These are phyloP conservation scores for Usnea hakonensis DNA, from an alignment of 495 filamentous ascomycete genomes.

Conservation along the genomic window DNA sequence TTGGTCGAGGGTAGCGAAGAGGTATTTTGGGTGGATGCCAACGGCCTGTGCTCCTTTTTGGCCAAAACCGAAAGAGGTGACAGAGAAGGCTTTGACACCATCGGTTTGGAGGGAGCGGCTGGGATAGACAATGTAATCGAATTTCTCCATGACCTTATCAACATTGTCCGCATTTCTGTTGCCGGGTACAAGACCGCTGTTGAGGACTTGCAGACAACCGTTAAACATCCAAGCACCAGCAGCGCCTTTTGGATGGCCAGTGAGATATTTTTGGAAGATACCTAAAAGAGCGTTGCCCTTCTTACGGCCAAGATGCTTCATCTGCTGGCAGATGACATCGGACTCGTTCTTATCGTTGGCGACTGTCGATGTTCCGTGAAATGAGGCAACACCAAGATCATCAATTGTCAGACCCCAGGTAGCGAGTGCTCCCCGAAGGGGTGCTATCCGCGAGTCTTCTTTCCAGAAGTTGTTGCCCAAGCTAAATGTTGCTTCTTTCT, in stretches of 20 bases:
- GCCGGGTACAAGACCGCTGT: conserved; percentile 86
- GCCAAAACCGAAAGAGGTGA: conserved; percentile 98
- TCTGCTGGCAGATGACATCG: conserved; percentile 92
- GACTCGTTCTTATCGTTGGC: conserved; percentile 99
- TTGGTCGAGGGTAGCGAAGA: conserved; percentile 89
- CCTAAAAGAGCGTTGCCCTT: conserved; percentile 95
- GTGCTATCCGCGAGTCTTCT: conserved; percentile 84
- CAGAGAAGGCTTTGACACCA: conserved; percentile 94
- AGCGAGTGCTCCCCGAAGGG: conserved; percentile 86
- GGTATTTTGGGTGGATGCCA: conserved; percentile 91
- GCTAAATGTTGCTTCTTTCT: conserved; percentile 82
- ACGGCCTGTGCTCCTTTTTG: conserved; percentile 98
- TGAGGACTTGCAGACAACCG: conserved; percentile 88
- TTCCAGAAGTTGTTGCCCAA: conserved; percentile 99
- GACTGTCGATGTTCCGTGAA: conserved; percentile 97
- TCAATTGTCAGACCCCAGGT: conserved; percentile 98
- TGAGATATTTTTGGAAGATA: conserved; percentile 99
- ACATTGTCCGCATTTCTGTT: conserved; percentile 99
- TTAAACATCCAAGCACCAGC: conserved; percentile 99
- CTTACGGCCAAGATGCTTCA: conserved; percentile 85
- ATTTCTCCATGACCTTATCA: conserved; percentile 91
- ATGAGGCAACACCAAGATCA: conserved; percentile 88
- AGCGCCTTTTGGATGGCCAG: conserved; percentile 97
- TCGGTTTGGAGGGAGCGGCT: conserved; percentile 94
- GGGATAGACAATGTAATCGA: conserved; percentile 95